phyloP scores from a whole-genome alignment of 495 filamentous ascomycete species.

The Neurospora sp. region DNA sequence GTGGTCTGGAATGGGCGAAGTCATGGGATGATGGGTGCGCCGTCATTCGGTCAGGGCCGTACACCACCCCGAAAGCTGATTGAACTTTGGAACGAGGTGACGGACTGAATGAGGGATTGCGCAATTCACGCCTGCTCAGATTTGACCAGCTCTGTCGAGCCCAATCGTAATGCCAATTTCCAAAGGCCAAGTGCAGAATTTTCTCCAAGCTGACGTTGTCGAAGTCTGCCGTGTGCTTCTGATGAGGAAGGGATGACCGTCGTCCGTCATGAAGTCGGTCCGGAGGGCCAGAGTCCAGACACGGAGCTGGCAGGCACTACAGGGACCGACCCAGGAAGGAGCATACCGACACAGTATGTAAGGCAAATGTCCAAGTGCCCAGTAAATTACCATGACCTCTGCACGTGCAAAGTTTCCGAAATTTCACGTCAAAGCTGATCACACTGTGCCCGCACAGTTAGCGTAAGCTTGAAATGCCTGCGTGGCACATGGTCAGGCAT shows the following conservation, averaged over 20 bases:
- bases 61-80: not conserved
- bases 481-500: not conserved
- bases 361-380: not conserved
- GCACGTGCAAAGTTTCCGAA: not conserved
- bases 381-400: not conserved
- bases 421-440: not conserved
- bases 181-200: not conserved
- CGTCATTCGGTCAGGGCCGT: not conserved
- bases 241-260: not conserved
- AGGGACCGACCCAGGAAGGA: not conserved
- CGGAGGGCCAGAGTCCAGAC: not conserved
- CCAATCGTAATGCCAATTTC: not conserved
- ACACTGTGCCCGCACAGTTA: constrained; percentile 11
- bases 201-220: not conserved
- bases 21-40: not conserved
- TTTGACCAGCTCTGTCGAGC: not conserved
- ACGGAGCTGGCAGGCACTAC: not conserved
- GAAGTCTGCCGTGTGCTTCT: not conserved
- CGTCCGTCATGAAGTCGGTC: not conserved
- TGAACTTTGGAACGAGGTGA: not conserved
- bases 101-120: not conserved
- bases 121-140: not conserved
- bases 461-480: not conserved
- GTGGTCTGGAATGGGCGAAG: not conserved
- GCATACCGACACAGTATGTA: not conserved